Evolutionary conservation across 495 filamentous ascomycete genomes (phyloP), one percentile per base, ranked within the genome.

Genomic region (Annulohypoxylon moriforme): DNA sequence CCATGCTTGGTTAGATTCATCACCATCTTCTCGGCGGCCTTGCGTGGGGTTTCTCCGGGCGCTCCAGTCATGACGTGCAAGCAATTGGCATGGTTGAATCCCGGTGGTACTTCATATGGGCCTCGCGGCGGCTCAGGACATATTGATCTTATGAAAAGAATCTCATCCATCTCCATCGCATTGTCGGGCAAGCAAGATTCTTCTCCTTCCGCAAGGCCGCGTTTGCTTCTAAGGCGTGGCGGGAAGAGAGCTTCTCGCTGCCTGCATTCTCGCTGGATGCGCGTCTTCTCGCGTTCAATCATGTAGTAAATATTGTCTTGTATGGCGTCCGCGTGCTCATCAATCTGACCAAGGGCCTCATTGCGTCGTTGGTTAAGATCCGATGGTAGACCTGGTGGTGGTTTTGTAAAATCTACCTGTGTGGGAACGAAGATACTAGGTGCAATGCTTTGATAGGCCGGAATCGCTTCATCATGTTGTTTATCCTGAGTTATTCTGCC

Each of bases 401-500:
- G 62, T 47, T 78, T 67, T 27, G 72, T 74, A 40, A 82, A 66
- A 57, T 84, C 80, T 2, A 71, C 67, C 1, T 57, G 63, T 52
- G 84, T 76, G 5, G 84, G 81, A 1, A 80, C 77, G 66, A 87
- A 86, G 20, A 86, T 82, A 40, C 75, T 70, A 4, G 82, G 79
- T 1, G 77, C 70, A 24, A 83, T 71, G 64, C 66, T 78, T 11
- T 42, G 64, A 47, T 79, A 77, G 0, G 52, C 59, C 1, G 81
- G 81, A n/a, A 82, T 81, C 1, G 67, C 60, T 9, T 80, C 76
- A 7, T 80, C 76, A 31, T 47, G 52, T 29, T 60, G 63, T 16
- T 64, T 60, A 7, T 10, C 38, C 3, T 64, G 24, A 1, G 20
- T 14, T n/a, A 10, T 50, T 24, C 55, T 65, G 3, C 24, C 38